Conservation (phyloP, 306 rosid genomes). For the Glycine tomentella region DNA sequence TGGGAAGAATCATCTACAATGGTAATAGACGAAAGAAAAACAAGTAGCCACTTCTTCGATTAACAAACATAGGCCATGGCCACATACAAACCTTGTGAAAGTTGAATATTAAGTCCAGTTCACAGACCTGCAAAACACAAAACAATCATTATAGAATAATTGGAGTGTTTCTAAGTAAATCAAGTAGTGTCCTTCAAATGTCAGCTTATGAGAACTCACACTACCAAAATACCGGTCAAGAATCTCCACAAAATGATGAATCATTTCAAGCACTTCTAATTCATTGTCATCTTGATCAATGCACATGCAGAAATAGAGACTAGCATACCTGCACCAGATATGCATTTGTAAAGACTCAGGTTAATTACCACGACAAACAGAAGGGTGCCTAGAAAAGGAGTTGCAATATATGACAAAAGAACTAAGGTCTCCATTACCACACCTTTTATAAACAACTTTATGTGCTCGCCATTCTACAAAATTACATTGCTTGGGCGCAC, state of each 20-base stretch:
- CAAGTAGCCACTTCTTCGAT: background rate
- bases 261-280: slow-evolving; percentile 83
- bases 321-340: slow-evolving; percentile 78
- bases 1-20: slow-evolving; percentile 14
- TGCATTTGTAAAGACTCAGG: background rate
- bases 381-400: slow-evolving; percentile 28
- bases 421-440: background rate
- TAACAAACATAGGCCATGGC: slow-evolving; percentile 20
- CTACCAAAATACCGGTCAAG: slow-evolving; percentile 94
- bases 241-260: slow-evolving; percentile 93
- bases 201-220: slow-evolving; percentile 61
- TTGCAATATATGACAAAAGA: slow-evolving; percentile 12
- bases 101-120: slow-evolving; percentile 86
- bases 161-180: slow-evolving; percentile 1
- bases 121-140: slow-evolving; percentile 69
- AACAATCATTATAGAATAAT: slow-evolving; percentile 18
- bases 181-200: slow-evolving; percentile 3
- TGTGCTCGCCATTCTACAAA: slow-evolving; percentile 94
- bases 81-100: slow-evolving; percentile 79
- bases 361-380: background rate
- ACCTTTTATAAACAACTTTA: slow-evolving; percentile 97
- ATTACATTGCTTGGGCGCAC: slow-evolving; percentile 94
- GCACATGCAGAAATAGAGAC: slow-evolving; percentile 96
- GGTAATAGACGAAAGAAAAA: slow-evolving; percentile 20
- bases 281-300: slow-evolving; percentile 89